Percentiles rank a stretch among this genome's conserved stretches.
Conservation (phyloP, 2,329 filamentous ascomycete species). For the Teratosphaeria viscida region DNA sequence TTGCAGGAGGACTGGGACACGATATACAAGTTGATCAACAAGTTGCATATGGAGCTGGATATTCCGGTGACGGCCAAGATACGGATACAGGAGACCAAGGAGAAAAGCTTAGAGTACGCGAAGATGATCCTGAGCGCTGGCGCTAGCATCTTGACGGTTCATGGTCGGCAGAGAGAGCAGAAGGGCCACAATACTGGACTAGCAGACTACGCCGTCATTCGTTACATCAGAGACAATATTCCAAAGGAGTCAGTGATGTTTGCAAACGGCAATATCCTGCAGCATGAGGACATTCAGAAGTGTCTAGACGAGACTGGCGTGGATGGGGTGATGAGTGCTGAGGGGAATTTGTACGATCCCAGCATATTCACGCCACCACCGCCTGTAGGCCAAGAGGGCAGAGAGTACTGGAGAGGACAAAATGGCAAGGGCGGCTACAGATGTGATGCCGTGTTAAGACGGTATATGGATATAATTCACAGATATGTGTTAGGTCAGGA, state of each 20-base stretch:
- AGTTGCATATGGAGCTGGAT: conserved; percentile 64
- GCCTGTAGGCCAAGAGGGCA: conserved; percentile 50
- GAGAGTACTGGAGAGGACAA: conserved; percentile 77
- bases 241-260: conserved; percentile 86
- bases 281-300: conserved; percentile 62
- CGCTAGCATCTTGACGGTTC: conserved; percentile 86
- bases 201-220: conserved; percentile 82
- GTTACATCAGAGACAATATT: conserved; percentile 70
- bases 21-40: conserved; percentile 72
- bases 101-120: conserved; percentile 81
- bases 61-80: conserved; percentile 94
- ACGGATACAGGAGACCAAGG: conserved; percentile 72
- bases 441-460: conserved; percentile 74
- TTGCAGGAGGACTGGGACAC: conserved; percentile 85
- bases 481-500: conserved; percentile 58
- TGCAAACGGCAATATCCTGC: conserved; percentile 89
- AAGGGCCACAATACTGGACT: conserved; percentile 92
- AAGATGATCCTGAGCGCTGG: conserved; percentile 77
- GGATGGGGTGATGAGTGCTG: conserved; percentile 91
- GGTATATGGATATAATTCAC: conserved; percentile 87
- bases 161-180: conserved; percentile 79
- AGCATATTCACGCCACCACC: conserved; percentile 69
- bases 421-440: conserved; percentile 77
- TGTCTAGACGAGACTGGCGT: conserved; percentile 78
- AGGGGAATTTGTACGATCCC: conserved; percentile 88